Evolutionary conservation across 1,284 basidiomycete species (phyloP), one percentile per base, ranked within the genome.

Genomic region (Albatrellus sp.): DNA sequence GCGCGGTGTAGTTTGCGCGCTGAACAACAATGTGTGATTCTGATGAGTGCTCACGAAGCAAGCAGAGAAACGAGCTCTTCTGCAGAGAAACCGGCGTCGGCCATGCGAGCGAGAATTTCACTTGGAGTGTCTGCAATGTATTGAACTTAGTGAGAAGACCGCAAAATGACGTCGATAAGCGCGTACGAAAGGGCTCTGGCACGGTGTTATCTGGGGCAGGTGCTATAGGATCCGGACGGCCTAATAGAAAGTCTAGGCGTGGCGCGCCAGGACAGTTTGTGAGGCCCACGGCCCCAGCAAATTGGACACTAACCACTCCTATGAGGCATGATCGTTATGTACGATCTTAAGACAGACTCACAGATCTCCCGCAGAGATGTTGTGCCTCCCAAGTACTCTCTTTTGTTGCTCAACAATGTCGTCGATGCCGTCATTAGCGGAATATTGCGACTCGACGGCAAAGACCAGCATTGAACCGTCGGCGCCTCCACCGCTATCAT

Each of bases 1-100:
- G 29, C 35, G 33, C 28, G 20, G 11, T 9, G 24, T 35, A 5
- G 34, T 35, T 9, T 3, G 16, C 9, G 34, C 3, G n/a, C 9
- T 5, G n/a, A 35, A 17, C 34, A 35, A 35, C 4, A 9, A 24
- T 24, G 24, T 7, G 24, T 24, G 24, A 17, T 10, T 35, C 12
- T 4, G 24, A 16, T 42, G 28, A 44, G 19, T 11, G 43, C 54
- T 41, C 47, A 58, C 54, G 58, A 60, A 5, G 54, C 53, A 17
- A 63, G 54, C 14, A 60, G 52, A 24, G 57, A 54, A 46, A 63
- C 51, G 42, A 63, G 54, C 35, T 61, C 61, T 1, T 40, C 49
- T 13, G 58, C 50, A 9, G 46, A 50, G 48, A 64, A 62, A 31
- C 52, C 57, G 8, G 51, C 56, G 41, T 58, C 56, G 12, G 17